phyloP scores from a whole-genome alignment of 208 protist genomes.

The Leishmania martiniquensis region DNA sequence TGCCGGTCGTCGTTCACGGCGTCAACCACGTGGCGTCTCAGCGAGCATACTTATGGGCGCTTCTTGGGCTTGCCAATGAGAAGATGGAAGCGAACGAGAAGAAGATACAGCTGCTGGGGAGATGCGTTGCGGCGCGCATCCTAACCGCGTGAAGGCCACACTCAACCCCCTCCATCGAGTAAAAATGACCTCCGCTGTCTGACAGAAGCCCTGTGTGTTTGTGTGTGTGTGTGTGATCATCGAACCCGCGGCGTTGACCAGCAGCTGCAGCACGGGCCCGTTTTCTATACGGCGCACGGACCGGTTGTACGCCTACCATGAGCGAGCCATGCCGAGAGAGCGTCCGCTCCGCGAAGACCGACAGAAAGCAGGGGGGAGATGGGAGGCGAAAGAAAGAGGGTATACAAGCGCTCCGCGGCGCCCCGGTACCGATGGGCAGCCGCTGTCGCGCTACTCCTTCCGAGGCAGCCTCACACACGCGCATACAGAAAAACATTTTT shows the following conservation, averaged over 20 bases:
- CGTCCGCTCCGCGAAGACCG: background rate
- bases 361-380: background rate
- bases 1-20: conserved; percentile 73
- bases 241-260: background rate
- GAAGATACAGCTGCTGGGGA: conserved; percentile 48
- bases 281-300: background rate
- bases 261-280: background rate
- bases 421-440: background rate
- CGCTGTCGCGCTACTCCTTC: background rate
- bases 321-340: background rate
- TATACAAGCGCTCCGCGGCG: background rate
- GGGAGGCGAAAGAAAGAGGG: background rate
- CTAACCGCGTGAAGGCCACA: background rate
- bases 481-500: too few species aligned
- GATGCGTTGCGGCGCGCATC: conserved; percentile 37
- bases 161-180: background rate
- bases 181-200: background rate
- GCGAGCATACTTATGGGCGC: conserved; percentile 68
- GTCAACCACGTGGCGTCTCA: conserved; percentile 62
- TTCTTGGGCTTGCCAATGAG: conserved; percentile 72
- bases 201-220: background rate
- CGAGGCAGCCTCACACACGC: conserved; percentile 2
- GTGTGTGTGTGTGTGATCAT: too few species aligned
- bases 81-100: conserved; percentile 82
- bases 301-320: background rate